Evolutionary conservation across 305 asterid species (phyloP), one percentile per base, ranked within the genome.

Genomic region (Fraxinus baroniana): DNA sequence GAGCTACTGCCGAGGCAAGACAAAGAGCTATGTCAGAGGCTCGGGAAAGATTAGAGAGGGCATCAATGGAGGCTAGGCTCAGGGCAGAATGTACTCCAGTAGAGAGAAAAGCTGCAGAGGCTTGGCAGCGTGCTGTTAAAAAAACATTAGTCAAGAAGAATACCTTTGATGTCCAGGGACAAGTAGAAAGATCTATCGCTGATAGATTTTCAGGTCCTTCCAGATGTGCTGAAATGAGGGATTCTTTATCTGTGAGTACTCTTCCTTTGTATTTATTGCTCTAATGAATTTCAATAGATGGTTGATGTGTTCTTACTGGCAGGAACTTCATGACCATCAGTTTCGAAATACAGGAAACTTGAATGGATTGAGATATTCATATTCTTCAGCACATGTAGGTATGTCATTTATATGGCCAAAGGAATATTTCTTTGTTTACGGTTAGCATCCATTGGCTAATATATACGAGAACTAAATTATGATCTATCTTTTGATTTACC

Each of bases 51-150:
- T 78, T 89, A 57, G 91, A 89, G 83, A 87, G 80, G 88, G 81
- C 91, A 77, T 89, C 91, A n/a, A 71, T 81, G 44, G 93, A 90
- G 85, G 89, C 91, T 84, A 87, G 93, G 86, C 87, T 90, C 82
- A 90, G 92, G 90, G 83, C 88, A 74, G 98, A 94, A 82, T 93
- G 91, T 77, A 91, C 94, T 89, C 93, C 97, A 8, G 94, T 91
- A 41, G 99, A 94, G 84, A 91, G 97, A 89, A 95, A 97, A 84
- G 91, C 92, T 80, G 87, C 90, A 83, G 99, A 94, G 91, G 97
- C 98, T 85, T 88, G 94, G 7, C 97, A 89, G 74, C 91, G 97
- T 84, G 97, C 97, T 87, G 86, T 90, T 80, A 92, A 89, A 84
- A 95, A 91, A 86, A 85, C 88, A 80, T 90, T 87, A 92, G 90